Evolutionary conservation across 2,329 filamentous ascomycete genomes (phyloP).

Genomic region (Trichoderma citrinoviride): DNA sequence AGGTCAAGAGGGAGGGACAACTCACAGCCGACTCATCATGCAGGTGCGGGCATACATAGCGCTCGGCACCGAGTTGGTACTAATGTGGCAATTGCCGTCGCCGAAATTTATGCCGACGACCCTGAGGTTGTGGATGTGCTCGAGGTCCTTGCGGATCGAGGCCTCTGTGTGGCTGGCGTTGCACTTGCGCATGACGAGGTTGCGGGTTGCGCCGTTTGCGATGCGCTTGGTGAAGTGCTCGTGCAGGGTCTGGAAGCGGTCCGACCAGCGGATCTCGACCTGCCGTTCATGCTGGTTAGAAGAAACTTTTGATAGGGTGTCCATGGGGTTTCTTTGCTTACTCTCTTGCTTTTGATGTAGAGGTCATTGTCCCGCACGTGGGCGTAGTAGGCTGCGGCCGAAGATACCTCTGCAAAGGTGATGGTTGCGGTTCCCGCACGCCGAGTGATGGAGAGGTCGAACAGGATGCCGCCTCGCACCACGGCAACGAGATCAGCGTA

Average conservation of each 20-base stretch:
- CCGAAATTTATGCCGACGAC: slow-evolving; percentile 64
- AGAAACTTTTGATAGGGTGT: not conserved
- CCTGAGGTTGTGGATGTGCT: slow-evolving; percentile 77
- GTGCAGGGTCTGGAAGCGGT: slow-evolving; percentile 66
- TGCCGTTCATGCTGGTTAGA: slow-evolving; percentile 34
- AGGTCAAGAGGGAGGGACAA: slow-evolving; percentile 9
- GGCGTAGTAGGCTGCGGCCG: slow-evolving; percentile 63
- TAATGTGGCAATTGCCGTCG: slow-evolving; percentile 62
- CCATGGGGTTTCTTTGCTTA: slow-evolving; percentile 39
- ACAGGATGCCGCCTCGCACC: slow-evolving; percentile 66
- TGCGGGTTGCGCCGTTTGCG: slow-evolving; percentile 65
- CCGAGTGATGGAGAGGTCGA: slow-evolving; percentile 64
- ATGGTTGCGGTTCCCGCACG: slow-evolving; percentile 61
- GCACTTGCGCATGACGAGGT: slow-evolving; percentile 65
- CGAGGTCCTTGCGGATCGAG: slow-evolving; percentile 67
- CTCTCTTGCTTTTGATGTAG: slow-evolving; percentile 66
- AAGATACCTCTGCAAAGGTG: slow-evolving; percentile 65
- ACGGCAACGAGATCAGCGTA: slow-evolving; percentile 63
- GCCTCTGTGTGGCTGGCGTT: slow-evolving; percentile 59
- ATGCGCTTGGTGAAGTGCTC: slow-evolving; percentile 64
- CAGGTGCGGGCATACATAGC: slow-evolving; percentile 74
- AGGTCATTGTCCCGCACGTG: slow-evolving; percentile 64
- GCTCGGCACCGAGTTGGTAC: slow-evolving; percentile 73
- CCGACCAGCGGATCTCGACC: slow-evolving; percentile 67
- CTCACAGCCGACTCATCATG: slow-evolving; percentile 64